Percentiles rank a stretch among this genome's conserved stretches.
Evolutionary conservation across 306 rosid species (phyloP).

Genomic region (Sophora flavescens): DNA sequence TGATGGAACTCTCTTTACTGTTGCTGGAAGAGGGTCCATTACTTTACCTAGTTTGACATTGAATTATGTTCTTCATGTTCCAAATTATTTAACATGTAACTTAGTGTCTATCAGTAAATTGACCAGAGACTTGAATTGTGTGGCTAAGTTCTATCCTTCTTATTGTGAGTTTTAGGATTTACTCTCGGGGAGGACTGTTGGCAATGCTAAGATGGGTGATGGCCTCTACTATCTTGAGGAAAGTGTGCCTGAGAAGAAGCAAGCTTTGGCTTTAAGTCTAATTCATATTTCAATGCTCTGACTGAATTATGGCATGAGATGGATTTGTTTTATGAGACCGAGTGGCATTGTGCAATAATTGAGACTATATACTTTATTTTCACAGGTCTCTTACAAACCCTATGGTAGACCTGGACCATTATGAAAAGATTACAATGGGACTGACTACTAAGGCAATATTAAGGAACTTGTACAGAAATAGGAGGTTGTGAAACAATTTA

Average conservation of each 20-base stretch:
- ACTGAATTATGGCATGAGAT: too few relatives aligned
- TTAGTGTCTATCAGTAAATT: background rate
- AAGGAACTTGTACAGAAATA: too few relatives aligned
- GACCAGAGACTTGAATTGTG: background rate
- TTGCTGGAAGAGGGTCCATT: background rate
- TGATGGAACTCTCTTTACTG: background rate
- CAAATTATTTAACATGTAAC: background rate
- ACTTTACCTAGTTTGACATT: background rate
- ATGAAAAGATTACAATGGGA: too few relatives aligned
- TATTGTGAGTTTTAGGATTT: background rate
- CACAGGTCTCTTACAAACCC: too few relatives aligned
- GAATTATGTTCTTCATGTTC: background rate
- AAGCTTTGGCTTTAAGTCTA: background rate
- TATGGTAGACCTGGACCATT: too few relatives aligned
- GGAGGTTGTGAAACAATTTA: too few relatives aligned
- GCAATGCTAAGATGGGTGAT: background rate
- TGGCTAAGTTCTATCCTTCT: background rate
- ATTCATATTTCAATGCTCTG: too few relatives aligned
- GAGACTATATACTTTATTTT: too few relatives aligned
- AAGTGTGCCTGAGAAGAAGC: background rate
- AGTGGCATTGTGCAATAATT: too few relatives aligned
- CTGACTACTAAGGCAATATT: too few relatives aligned
- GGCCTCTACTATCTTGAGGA: background rate
- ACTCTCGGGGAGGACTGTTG: background rate
- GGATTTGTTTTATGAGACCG: too few relatives aligned